These are phyloP conservation scores for Umbilicaria muhlenbergii DNA, from an alignment of 495 filamentous ascomycete genomes.

Conservation along the genomic window DNA sequence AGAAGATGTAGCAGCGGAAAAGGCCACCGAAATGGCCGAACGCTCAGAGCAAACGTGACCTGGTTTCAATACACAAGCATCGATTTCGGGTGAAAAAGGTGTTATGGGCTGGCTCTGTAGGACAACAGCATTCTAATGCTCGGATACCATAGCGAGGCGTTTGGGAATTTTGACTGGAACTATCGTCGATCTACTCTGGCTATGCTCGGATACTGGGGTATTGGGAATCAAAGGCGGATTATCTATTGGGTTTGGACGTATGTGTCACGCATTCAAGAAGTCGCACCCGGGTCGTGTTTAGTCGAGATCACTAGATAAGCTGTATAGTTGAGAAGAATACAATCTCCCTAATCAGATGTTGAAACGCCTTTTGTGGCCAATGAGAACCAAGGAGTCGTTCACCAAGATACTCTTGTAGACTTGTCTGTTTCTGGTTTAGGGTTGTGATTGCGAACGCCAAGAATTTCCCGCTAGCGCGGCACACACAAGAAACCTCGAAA, in stretches of 20 bases:
- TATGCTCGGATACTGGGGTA: too few relatives aligned
- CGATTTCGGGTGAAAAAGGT: neutral
- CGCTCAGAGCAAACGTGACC: neutral
- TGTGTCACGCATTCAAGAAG: too few relatives aligned
- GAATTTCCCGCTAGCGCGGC: too few relatives aligned
- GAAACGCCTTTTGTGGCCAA: too few relatives aligned
- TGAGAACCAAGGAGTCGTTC: neutral
- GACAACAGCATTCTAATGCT: neutral
- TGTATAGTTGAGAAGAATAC: too few relatives aligned
- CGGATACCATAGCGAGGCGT: neutral
- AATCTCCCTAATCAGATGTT: too few relatives aligned
- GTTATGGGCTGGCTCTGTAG: neutral
- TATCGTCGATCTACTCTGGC: neutral
- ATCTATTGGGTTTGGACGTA: too few relatives aligned
- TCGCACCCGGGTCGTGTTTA: too few relatives aligned
- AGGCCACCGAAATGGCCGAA: conserved; percentile 14
- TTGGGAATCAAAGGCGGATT: too few relatives aligned
- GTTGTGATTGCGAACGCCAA: too few relatives aligned
- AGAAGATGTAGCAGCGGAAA: conserved; percentile 18
- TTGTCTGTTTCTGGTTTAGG: conserved; percentile 8
- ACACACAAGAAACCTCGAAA: too few relatives aligned
- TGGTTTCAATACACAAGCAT: neutral
- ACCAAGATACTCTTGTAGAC: conserved; percentile 7
- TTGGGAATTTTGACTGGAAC: conserved; percentile 9
- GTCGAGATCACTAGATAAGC: too few relatives aligned